Evolutionary conservation across 805 yeast species (phyloP).

Genomic region (Novakomyces olei): DNA sequence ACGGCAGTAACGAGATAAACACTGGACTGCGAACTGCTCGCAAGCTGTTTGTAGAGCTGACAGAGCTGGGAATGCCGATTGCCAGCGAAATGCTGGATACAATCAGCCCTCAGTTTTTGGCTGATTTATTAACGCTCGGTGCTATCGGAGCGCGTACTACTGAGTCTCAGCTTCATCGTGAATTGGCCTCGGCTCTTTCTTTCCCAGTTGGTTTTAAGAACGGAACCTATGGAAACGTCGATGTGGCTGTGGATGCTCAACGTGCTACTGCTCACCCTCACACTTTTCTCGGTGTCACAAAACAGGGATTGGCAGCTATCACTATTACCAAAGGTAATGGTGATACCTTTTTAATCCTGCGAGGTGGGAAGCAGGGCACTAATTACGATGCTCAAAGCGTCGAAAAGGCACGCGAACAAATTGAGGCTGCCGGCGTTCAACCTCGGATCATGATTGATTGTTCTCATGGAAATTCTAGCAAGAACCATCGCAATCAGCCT

Average conservation of each 20-base stretch:
- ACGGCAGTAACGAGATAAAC: conserved; percentile 78
- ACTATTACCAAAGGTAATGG: conserved; percentile 87
- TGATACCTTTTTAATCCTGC: conserved; percentile 70
- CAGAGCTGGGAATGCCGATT: conserved; percentile 53
- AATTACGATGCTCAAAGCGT: conserved; percentile 67
- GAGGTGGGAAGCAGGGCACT: conserved; percentile 91
- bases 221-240: conserved; percentile 90
- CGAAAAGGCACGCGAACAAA: conserved; percentile 36
- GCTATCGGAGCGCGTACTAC: conserved; percentile 99
- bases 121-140: conserved; percentile 85
- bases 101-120: conserved; percentile 76
- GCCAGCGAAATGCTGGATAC: conserved; percentile 97
- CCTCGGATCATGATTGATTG: conserved; percentile 87
- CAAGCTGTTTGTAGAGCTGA: conserved; percentile 62
- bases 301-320: conserved; percentile 90
- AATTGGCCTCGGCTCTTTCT: conserved; percentile 83
- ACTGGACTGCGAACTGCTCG: conserved; percentile 82
- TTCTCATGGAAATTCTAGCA: conserved; percentile 87
- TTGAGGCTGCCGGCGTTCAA: conserved; percentile 25
- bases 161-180: conserved; percentile 93
- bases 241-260: conserved; percentile 86
- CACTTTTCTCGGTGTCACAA: conserved; percentile 84
- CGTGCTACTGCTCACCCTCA: conserved; percentile 83
- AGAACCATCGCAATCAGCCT: conserved; percentile 84
- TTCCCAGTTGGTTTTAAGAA: conserved; percentile 98